A percentile compares a stretch with the other conserved stretches of the same genome.
phyloP scores from a whole-genome alignment of 352 stramenopile species.

The Phytopythium mirpurense region DNA sequence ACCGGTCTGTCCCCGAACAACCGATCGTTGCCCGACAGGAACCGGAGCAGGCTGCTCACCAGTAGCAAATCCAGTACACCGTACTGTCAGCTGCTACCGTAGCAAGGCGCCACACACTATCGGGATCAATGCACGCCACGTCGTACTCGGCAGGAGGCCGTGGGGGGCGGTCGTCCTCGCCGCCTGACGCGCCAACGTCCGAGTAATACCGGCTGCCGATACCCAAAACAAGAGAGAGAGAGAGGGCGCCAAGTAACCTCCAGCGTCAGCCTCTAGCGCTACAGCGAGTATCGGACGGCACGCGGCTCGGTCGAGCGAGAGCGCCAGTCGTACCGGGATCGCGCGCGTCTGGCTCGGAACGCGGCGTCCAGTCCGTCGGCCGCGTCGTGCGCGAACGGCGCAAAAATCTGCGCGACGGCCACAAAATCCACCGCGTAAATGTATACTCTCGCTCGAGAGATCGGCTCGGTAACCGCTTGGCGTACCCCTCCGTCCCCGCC shows the following conservation, averaged over 20 bases:
- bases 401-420: slow-evolving; percentile 2
- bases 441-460: too few relatives aligned
- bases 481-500: slow-evolving; percentile 3
- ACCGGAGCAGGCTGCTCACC: slow-evolving; percentile 42
- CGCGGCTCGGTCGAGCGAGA: too few relatives aligned
- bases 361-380: slow-evolving; percentile 4
- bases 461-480: too few relatives aligned
- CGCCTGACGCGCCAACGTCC: background rate
- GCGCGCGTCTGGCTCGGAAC: slow-evolving; percentile 3
- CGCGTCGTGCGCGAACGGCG: slow-evolving; percentile 1
- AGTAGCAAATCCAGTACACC: too few relatives aligned
- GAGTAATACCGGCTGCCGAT: slow-evolving; percentile 1
- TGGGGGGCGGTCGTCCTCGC: background rate
- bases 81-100: too few relatives aligned
- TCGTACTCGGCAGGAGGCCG: background rate
- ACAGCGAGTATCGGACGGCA: too few relatives aligned
- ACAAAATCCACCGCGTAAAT: too few relatives aligned
- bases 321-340: background rate
- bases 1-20: slow-evolving; percentile 66
- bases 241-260: too few relatives aligned
- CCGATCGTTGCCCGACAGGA: slow-evolving; percentile 35
- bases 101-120: too few relatives aligned
- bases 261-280: too few relatives aligned
- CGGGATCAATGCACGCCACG: background rate
- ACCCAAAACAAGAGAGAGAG: too few relatives aligned